Evolutionary conservation across 2,329 filamentous ascomycete genomes (phyloP), one percentile per base, ranked within the genome.

Genomic region (Penicillium sp.): DNA sequence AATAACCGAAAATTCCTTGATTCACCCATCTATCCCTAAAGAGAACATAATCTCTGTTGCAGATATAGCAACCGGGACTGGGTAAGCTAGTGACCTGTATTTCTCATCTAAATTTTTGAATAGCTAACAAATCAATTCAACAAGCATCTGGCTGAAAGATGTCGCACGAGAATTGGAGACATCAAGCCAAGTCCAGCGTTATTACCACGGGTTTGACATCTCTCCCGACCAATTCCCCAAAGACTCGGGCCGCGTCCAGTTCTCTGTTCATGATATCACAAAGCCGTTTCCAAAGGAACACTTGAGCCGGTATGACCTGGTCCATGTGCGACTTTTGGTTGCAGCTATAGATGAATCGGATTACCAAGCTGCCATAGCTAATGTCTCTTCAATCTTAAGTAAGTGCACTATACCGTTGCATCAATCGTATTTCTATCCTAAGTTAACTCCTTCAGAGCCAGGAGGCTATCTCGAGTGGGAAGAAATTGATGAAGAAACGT

Each of bases 381-480:
- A 53, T 12, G 13, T 53, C 8, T 3, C 40, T n/a, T 6, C 51
- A 2, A 53, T 53, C 24, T 7, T 53, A 6, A 53, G 51, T 53
- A 38, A 22, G 50, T 53, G 5, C 22, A 2, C 35, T n/a, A 15
- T 15, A n/a, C 10, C 26, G 13, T 30, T n/a, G 6, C 1, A 24
- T 10, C 6, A 33, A 12, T 33, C 33, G 19, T 53, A 9, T 38
- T 38, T 17, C 22, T 15, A 2, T 30, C 6, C 37, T 54, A 26
- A 45, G n/a, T n/a, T n/a, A 19, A 22, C 15, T 30, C 15, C 26
- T 22, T 2, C 26, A 68, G 66, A 67, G 19, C 66, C 62, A 24
- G 66, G 65, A 35, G 66, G 66, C 12, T 55, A 59, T 51, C 59
- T 68, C 26, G 60, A 64, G 24, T 68, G 66, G 66, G 66, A 68